Base-by-base conservation (phyloP, 2,329 filamentous ascomycete genomes). In the Torrubiella hemipterigena region DNA sequence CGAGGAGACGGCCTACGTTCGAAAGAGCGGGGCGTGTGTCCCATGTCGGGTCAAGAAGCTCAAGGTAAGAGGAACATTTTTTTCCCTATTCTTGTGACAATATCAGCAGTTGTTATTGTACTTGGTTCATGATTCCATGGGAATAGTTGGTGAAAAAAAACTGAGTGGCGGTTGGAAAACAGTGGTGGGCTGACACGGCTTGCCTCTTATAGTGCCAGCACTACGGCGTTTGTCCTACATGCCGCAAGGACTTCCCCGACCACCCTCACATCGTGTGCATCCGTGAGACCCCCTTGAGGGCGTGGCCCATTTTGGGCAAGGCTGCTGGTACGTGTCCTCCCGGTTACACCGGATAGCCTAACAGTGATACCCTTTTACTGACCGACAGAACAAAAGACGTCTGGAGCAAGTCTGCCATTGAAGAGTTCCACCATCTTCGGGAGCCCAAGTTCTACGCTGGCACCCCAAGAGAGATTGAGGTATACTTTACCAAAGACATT, bases 31-130 rank as follows among this genome's bases (percentile, higher is more conserved):
- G 35, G 62, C 65, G 20, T 69, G 65, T 41, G 52, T 61, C 32
- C 58, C 56, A 34, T 69, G 65, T 46, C 62, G 57, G 40, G 53
- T 61, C 38, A 56, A 55, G 40, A 68, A 65, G 51, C 57, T 59
- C 42, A 49, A 52, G 42, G 65, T 67, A 56, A 57, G 61, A 47
- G 44, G 47, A 37, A 22, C n/a, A n/a, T n/a, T n/a, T n/a, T n/a
- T n/a, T n/a, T n/a, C n/a, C n/a, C n/a, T n/a, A n/a, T n/a, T n/a
- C n/a, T n/a, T n/a, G n/a, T n/a, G n/a, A n/a, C n/a, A n/a, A n/a
- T n/a, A n/a, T n/a, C n/a, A n/a, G n/a, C n/a, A n/a, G n/a, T n/a
- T n/a, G n/a, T n/a, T n/a, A n/a, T n/a, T n/a, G n/a, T n/a, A n/a
- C n/a, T n/a, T n/a, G n/a, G n/a, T n/a, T n/a, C n/a, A n/a, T n/a